Conservation (phyloP, 2,329 filamentous ascomycete genomes). For the Paraphoma chrysanthemicola region DNA sequence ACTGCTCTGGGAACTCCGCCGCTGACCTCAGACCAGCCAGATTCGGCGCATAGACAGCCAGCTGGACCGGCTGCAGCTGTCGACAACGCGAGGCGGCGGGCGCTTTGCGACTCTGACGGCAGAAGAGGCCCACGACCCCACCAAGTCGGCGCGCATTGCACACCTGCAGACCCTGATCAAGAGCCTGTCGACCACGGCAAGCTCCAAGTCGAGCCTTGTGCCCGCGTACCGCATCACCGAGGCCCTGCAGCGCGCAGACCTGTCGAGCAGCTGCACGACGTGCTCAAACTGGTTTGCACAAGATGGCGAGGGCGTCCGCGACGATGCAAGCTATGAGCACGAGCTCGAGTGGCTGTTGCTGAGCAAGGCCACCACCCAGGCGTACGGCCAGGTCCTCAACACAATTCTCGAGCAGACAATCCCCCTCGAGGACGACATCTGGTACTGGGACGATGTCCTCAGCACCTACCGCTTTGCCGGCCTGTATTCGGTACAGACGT, state of each 20-base stretch:
- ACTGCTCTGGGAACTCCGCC: neutral
- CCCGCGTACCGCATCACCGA: conserved; percentile 63
- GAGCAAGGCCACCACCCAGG: conserved; percentile 90
- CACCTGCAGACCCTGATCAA: conserved; percentile 73
- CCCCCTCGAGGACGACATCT: conserved; percentile 83
- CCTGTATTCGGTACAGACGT: conserved; percentile 86
- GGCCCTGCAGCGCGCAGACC: conserved; percentile 68
- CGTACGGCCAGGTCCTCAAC: conserved; percentile 80
- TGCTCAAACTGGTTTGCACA: conserved; percentile 48
- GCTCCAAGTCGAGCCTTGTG: conserved; percentile 68
- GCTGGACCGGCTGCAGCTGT: conserved; percentile 64
- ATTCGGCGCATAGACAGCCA: conserved; percentile 64
- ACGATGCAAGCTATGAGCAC: conserved; percentile 63
- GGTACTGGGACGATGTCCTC: conserved; percentile 94
- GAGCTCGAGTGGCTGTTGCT: conserved; percentile 91
- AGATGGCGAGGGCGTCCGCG: conserved; percentile 34
- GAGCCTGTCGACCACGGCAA: conserved; percentile 72
- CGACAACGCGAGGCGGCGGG: conserved; percentile 33
- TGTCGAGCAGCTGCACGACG: conserved; percentile 52
- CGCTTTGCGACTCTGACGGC: conserved; percentile 37
- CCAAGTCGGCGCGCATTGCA: conserved; percentile 57
- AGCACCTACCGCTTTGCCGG: conserved; percentile 79
- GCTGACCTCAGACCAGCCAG: conserved; percentile 52
- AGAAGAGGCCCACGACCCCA: conserved; percentile 44
- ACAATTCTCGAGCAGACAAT: conserved; percentile 83